Base-by-base conservation (phyloP, 2,329 filamentous ascomycete species). In the Aspergillus unguis region DNA sequence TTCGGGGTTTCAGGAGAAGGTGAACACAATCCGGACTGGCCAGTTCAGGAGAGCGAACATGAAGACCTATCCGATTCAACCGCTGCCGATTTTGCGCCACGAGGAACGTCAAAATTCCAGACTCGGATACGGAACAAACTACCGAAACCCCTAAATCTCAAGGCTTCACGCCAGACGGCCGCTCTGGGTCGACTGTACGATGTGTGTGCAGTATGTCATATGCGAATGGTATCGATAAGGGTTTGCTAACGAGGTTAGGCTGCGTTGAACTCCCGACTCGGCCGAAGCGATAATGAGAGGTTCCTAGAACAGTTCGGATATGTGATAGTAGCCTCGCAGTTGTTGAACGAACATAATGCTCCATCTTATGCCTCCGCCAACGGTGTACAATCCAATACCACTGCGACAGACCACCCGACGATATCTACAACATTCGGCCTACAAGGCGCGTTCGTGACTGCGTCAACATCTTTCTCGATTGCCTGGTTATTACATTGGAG, bases 281-380 rank as follows among this genome's bases (percentile, higher is more conserved):
- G 88, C 50, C 81, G 86, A 59, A 84, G 83, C 61, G 91, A 95
- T 62, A 95, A 92, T 67, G 81, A 86, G 61, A 86, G 85, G 60
- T 96, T 96, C 65, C 80, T 96, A 54, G 92, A 96, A 72, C 88
- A 91, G 66, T 96, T 96, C 65, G 88, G 92, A 58, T 96, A 96
- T 73, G 87, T 89, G 25, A 89, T 96, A 59, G 88, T 96, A 65
- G 91, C 91, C 46, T 96, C 92, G 25, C 91, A 96, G 68, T 80
- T 96, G 10, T 78, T 96, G 37, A 90, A 84, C 64, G 87, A 83
- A 81, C 70, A 73, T 55, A 71, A 66, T 52, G 69, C 72, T 9
- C 69, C 71, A 4, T 72, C 71, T 36, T 73, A 74, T 57, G 69
- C 65, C 7, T 70, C 72, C 27, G 67, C 71, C 23, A 58, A 65